Conservation (phyloP, 2,329 filamentous ascomycete genomes). For the Aspergillus sergii region DNA sequence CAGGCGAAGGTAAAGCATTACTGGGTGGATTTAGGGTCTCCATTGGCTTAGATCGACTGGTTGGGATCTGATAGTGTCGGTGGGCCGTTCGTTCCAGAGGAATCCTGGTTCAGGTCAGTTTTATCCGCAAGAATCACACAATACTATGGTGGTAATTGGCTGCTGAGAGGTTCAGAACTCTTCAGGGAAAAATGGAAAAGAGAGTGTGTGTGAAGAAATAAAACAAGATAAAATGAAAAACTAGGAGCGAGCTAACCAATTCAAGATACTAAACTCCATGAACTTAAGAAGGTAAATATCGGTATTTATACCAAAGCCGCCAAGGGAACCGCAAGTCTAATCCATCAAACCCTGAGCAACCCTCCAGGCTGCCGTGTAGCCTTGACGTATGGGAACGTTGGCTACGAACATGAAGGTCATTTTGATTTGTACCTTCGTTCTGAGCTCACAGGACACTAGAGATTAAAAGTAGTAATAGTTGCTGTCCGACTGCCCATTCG, state of each 20-base stretch:
- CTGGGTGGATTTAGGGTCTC: neutral
- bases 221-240: too few relatives aligned
- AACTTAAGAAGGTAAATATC: too few relatives aligned
- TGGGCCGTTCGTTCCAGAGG: neutral
- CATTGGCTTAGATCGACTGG: neutral
- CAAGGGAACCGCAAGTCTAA: too few relatives aligned
- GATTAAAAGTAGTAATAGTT: neutral
- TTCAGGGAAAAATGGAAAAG: too few relatives aligned
- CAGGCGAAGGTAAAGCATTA: constrained; percentile 6
- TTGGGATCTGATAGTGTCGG: neutral
- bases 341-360: too few relatives aligned
- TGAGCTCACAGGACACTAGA: neutral
- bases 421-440: neutral
- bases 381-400: neutral
- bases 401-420: too few relatives aligned
- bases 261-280: neutral
- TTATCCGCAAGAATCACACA: neutral
- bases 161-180: neutral
- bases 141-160: neutral
- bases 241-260: neutral
- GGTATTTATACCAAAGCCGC: neutral
- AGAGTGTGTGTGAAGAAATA: too few relatives aligned
- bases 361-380: too few relatives aligned
- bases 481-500: neutral
- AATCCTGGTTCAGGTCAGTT: neutral